Conservation (phyloP, 495 filamentous ascomycete genomes). For the Recurvomyces mirabilis region DNA sequence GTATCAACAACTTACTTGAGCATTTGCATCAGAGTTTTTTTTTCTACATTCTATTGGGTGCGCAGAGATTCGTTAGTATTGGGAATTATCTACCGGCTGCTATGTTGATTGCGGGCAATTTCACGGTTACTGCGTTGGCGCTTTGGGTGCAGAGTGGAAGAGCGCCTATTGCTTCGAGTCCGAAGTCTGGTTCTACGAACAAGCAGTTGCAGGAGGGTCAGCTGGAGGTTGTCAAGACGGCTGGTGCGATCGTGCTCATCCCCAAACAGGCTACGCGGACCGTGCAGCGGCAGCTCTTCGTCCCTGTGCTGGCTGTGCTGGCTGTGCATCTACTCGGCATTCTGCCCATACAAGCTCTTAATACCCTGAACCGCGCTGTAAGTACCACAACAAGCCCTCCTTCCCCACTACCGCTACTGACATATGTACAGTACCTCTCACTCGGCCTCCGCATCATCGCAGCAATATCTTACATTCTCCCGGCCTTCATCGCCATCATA, state of each 20-base stretch:
- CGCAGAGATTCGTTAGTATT: slow-evolving; percentile 90
- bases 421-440: slow-evolving; percentile 41
- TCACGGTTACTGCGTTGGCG: slow-evolving; percentile 87
- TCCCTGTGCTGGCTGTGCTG: slow-evolving; percentile 63
- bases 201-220: slow-evolving; percentile 20
- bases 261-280: slow-evolving; percentile 25
- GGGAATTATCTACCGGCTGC: slow-evolving; percentile 94
- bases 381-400: no score
- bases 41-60: slow-evolving; percentile 89
- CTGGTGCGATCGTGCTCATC: slow-evolving; percentile 28
- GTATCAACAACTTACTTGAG: slow-evolving; percentile 90
- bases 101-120: slow-evolving; percentile 88
- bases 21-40: slow-evolving; percentile 99
- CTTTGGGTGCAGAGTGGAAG: slow-evolving; percentile 79
- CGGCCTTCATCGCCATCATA: slow-evolving; percentile 43
- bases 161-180: not conserved
- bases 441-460: slow-evolving; percentile 48
- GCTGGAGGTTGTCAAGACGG: slow-evolving; percentile 26
- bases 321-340: slow-evolving; percentile 65
- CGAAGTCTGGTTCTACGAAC: slow-evolving; percentile 1
- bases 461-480: slow-evolving; percentile 47
- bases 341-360: slow-evolving; percentile 78
- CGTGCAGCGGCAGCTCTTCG: slow-evolving; percentile 61
- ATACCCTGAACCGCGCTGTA: slow-evolving; percentile 25
- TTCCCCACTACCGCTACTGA: not conserved